Base-by-base conservation (phyloP, 768 basidiomycete species). In the Lactarius hengduanensis region DNA sequence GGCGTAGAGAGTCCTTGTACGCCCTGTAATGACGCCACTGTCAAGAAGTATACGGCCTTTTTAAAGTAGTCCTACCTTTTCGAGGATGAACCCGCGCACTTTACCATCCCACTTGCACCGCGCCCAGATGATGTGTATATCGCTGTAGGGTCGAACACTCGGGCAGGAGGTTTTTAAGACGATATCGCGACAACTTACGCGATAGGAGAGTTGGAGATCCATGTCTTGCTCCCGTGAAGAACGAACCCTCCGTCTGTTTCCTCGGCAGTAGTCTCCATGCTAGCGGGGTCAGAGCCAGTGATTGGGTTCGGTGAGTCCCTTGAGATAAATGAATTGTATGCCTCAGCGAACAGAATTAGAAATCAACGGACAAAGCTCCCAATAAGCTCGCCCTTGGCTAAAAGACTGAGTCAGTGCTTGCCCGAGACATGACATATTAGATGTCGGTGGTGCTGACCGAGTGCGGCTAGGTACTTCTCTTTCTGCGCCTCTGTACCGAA, bases 261-360 rank as follows among this genome's bases (percentile, higher is more conserved):
- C 68, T 86, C 86, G 13, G 94, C 96, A 32, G 84, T 88, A 1
- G 96, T 97, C 73, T 96, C 92, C 96, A 98, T 98, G n/a, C 89
- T 87, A n/a, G 88, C 89, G 18, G 96, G 96, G 72, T 98, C 96
- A 2, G 96, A 98, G 28, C 96, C 96, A 73, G n/a, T 97, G 94
- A 71, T 98, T 94, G 0, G 96, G 93, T 77, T 98, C 96, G 0
- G 96, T 98, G 53, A 98, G 79, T 34, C 96, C 95, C 95, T 96
- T 65, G 41, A 38, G 38, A 53, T 63, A 53, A 64, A 60, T 64
- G 4, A 55, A 43, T 40, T 43, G 22, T 4, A 15, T 53, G 66
- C 54, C 41, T 57, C 22, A 16, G 22, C 67, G 50, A 59, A 30
- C 38, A 50, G 26, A 59, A 40, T 30, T 45, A 34, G 28, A 47